phyloP scores from a whole-genome alignment of 129 eudicot genomes.

The Tagetes patula region DNA sequence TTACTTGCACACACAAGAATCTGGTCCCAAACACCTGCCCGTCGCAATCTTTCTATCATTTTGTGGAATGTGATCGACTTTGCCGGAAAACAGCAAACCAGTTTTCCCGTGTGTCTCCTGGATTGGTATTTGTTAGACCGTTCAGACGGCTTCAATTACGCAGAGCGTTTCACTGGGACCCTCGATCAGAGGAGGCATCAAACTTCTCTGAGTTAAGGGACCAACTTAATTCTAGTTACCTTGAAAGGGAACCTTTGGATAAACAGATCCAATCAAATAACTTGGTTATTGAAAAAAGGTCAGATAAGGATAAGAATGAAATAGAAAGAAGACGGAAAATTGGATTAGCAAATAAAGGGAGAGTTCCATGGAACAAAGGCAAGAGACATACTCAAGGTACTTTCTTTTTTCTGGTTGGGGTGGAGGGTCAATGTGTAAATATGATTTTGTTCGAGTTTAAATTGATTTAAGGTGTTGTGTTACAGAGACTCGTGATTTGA shows the following conservation, averaged over 20 bases:
- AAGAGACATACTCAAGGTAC: conserved; percentile 66
- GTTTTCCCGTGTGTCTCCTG: conserved; percentile 23
- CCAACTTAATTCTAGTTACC: conserved; percentile 18
- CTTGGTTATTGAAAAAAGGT: conserved; percentile 16
- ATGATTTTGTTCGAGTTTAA: conserved; percentile 13
- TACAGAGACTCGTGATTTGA: conserved; percentile 83
- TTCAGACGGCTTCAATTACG: conserved; percentile 22
- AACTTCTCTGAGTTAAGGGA: conserved; percentile 20
- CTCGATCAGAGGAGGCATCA: conserved; percentile 24
- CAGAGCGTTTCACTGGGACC: conserved; percentile 24
- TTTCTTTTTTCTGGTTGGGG: neutral
- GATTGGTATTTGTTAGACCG: conserved; percentile 30
- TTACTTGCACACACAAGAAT: conserved; percentile 32
- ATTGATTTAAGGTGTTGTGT: conserved; percentile 16
- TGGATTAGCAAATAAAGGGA: conserved; percentile 69
- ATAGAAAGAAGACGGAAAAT: conserved; percentile 48
- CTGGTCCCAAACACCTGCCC: conserved; percentile 27
- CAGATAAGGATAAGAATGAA: conserved; percentile 42
- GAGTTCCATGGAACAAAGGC: conserved; percentile 91
- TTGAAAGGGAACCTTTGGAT: conserved; percentile 25
- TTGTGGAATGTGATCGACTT: conserved; percentile 28
- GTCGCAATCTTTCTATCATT: conserved; percentile 24
- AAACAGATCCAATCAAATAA: conserved; percentile 21
- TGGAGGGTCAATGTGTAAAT: neutral
- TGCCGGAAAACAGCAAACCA: conserved; percentile 22